These are phyloP conservation scores for Primulina eburnea DNA, from an alignment of 257 asterid species.

Conservation along the genomic window DNA sequence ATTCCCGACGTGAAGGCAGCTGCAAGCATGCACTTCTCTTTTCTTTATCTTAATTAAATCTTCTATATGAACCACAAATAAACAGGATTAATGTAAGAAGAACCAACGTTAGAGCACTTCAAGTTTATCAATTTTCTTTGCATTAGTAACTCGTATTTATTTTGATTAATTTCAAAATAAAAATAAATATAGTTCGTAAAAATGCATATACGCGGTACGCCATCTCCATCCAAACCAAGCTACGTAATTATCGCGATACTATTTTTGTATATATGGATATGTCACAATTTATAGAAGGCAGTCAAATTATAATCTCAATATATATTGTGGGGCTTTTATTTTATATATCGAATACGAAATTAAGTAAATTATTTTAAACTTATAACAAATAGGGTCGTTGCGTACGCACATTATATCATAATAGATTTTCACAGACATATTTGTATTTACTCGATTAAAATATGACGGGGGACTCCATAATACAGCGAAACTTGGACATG, in stretches of 20 bases:
- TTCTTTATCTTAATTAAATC: slow-evolving; percentile 11
- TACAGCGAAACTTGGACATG: background rate
- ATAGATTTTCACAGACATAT: background rate
- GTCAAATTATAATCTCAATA: background rate
- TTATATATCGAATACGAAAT: background rate
- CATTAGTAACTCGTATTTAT: too few relatives aligned
- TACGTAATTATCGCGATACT: background rate
- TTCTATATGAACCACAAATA: slow-evolving; percentile 14
- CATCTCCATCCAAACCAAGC: slow-evolving; percentile 11
- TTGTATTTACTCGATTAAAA: background rate
- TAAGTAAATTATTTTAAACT: too few relatives aligned
- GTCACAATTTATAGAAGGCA: background rate
- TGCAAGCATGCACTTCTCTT: slow-evolving; percentile 45
- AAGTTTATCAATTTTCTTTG: slow-evolving; percentile 10
- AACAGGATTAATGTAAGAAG: background rate
- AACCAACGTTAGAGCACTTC: slow-evolving; percentile 27
- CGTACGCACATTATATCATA: background rate
- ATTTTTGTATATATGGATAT: background rate
- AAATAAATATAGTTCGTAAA: slow-evolving; percentile 13
- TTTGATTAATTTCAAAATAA: background rate
- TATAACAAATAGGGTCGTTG: background rate
- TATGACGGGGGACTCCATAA: background rate
- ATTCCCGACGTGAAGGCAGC: slow-evolving; percentile 82
- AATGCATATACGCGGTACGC: too few relatives aligned
- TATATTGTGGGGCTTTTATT: background rate